Percentiles rank a stretch among this genome's conserved stretches.
These are phyloP conservation scores for Selaginella moellendorffii DNA, from an alignment of 75 land plant genomes.

Conservation along the genomic window DNA sequence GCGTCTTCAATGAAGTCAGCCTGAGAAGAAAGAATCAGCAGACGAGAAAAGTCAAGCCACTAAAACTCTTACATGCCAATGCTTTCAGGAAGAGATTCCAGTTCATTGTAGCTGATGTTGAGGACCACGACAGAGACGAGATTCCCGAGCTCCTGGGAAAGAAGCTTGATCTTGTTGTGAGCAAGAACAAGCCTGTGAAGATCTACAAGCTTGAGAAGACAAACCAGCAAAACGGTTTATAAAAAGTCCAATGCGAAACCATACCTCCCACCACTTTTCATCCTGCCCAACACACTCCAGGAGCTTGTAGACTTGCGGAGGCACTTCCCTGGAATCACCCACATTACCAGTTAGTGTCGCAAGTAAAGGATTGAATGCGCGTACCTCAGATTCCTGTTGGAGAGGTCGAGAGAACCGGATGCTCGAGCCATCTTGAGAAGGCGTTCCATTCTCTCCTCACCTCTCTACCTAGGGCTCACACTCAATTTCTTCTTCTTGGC, in stretches of 20 bases:
- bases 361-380: neutral
- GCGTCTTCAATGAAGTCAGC: slow-evolving; percentile 50
- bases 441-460: slow-evolving; percentile 44
- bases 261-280: slow-evolving; percentile 98
- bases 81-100: slow-evolving; percentile 56
- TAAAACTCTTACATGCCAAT: slow-evolving; percentile 47
- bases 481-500: no score
- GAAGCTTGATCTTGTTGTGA: slow-evolving; percentile 58
- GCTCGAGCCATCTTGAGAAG: slow-evolving; percentile 60
- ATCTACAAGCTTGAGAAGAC: slow-evolving; percentile 54
- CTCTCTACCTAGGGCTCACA: no score
- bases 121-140: slow-evolving; percentile 42
- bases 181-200: slow-evolving; percentile 80
- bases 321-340: slow-evolving; percentile 53
- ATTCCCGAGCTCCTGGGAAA: slow-evolving; percentile 56
- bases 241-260: neutral
- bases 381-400: slow-evolving; percentile 64
- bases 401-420: slow-evolving; percentile 85
- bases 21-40: slow-evolving; percentile 20
- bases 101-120: slow-evolving; percentile 75
- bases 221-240: neutral
- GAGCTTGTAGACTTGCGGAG: slow-evolving; percentile 46
- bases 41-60: neutral
- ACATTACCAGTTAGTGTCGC: neutral
- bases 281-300: slow-evolving; percentile 51